phyloP scores from a whole-genome alignment of 768 basidiomycete species.

The Pleurotus ostreatus region DNA sequence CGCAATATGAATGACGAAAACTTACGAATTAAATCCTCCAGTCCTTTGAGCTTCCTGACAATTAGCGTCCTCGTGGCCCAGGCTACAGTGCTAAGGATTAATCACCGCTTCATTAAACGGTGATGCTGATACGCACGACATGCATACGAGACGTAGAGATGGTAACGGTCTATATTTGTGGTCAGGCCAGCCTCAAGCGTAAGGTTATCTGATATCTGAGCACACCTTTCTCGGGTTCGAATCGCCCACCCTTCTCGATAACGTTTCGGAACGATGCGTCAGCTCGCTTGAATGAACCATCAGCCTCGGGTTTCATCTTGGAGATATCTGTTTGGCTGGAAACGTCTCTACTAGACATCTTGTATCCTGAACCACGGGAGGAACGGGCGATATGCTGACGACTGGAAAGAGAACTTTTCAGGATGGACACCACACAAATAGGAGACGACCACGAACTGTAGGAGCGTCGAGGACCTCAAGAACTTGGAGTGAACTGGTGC shows the following conservation, averaged over 20 bases:
- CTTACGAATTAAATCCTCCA: slow-evolving; percentile 81
- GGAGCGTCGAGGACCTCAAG: not conserved
- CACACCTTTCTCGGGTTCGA: slow-evolving; percentile 74
- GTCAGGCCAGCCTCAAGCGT: not conserved
- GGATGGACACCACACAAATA: not conserved
- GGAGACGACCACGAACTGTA: not conserved
- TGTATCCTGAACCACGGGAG: not conserved
- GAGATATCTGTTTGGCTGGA: slow-evolving; percentile 44
- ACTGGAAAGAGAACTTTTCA: not conserved
- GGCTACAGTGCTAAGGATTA: slow-evolving; percentile 35
- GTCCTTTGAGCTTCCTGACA: slow-evolving; percentile 84
- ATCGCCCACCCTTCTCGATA: slow-evolving; percentile 55
- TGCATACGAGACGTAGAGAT: slow-evolving; percentile 83
- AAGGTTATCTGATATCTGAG: not conserved
- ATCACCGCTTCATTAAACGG: not conserved
- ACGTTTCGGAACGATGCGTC: slow-evolving; percentile 49
- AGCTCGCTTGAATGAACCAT: slow-evolving; percentile 54
- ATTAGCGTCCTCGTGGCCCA: slow-evolving; percentile 95
- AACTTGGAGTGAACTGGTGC: not conserved
- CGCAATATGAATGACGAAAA: not conserved
- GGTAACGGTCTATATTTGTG: slow-evolving; percentile 69
- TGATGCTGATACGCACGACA: slow-evolving; percentile 57
- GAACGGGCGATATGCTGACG: not conserved
- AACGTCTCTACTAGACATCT: slow-evolving; percentile 18
- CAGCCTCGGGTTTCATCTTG: slow-evolving; percentile 42